phyloP scores from a whole-genome alignment of 495 filamentous ascomycete species.

The Alectoria sarmentosa region DNA sequence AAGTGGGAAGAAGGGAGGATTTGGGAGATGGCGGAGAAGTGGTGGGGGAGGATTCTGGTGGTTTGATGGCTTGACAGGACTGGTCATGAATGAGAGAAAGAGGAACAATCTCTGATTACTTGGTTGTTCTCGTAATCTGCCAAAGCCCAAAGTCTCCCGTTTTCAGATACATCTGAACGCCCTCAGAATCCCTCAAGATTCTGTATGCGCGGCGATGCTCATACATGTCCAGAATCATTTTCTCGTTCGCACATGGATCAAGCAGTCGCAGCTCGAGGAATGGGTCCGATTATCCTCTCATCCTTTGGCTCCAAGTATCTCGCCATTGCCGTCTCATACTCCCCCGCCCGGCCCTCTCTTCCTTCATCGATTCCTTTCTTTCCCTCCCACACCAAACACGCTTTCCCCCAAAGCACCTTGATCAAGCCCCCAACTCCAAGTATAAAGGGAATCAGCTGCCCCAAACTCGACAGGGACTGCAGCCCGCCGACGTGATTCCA shows the following conservation, averaged over 20 bases:
- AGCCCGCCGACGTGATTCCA: constrained; percentile 28
- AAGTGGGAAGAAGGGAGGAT: too few species aligned
- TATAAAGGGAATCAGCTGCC: constrained; percentile 31
- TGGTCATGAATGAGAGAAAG: too few species aligned
- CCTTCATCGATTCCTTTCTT: neutral
- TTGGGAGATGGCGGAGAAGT: too few species aligned
- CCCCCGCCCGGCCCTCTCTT: constrained; percentile 8
- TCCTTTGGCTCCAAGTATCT: constrained; percentile 6
- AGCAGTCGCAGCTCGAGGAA: constrained; percentile 3
- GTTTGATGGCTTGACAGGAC: too few species aligned
- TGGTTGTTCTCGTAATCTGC: neutral
- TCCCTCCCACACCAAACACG: constrained; percentile 4
- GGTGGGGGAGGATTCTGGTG: too few species aligned
- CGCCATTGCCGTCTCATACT: constrained; percentile 17
- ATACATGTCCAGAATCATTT: neutral
- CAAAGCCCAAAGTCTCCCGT: neutral
- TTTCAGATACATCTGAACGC: neutral
- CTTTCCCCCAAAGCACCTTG: constrained; percentile 23
- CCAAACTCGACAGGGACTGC: constrained; percentile 22
- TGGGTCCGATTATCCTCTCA: neutral
- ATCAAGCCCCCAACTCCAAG: constrained; percentile 27
- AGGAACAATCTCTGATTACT: too few species aligned
- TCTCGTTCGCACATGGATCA: neutral
- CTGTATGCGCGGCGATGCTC: neutral
- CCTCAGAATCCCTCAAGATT: neutral